phyloP scores from a whole-genome alignment of 495 filamentous ascomycete genomes.

The Staphylotrichum longicolle region DNA sequence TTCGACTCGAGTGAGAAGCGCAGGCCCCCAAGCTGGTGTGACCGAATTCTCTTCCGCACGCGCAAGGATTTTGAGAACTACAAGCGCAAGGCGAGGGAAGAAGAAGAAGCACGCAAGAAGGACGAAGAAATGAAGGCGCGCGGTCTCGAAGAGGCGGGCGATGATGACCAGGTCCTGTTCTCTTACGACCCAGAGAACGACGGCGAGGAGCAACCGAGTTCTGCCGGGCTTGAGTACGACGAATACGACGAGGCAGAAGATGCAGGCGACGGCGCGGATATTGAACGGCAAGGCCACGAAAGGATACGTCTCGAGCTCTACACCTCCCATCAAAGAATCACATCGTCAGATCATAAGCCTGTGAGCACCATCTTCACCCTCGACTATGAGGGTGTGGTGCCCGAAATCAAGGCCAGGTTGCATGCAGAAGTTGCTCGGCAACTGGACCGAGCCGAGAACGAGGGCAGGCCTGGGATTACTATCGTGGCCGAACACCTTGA shows the following conservation, averaged over 20 bases:
- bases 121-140: conserved; percentile 83
- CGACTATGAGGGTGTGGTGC: conserved; percentile 78
- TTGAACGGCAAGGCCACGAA: conserved; percentile 58
- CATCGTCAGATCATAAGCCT: conserved; percentile 96
- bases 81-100: conserved; percentile 62
- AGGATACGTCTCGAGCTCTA: conserved; percentile 70
- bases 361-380: conserved; percentile 75
- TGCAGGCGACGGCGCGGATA: conserved; percentile 38
- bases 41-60: conserved; percentile 87
- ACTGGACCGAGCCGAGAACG: conserved; percentile 89
- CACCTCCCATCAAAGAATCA: conserved; percentile 79
- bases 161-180: conserved; percentile 83
- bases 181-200: conserved; percentile 87
- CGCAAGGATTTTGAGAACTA: conserved; percentile 68
- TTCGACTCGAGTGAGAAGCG: conserved; percentile 96
- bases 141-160: conserved; percentile 68
- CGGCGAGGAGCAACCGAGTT: conserved; percentile 43
- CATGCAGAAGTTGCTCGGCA: conserved; percentile 85
- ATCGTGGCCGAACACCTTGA: conserved; percentile 68
- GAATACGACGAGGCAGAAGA: conserved; percentile 56
- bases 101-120: conserved; percentile 62
- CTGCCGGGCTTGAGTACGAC: conserved; percentile 55
- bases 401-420: conserved; percentile 75
- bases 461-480: conserved; percentile 78
- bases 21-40: conserved; percentile 93